phyloP scores from a whole-genome alignment of 2,329 filamentous ascomycete genomes.

The Ophiocordyceps camponoti-leonardi region DNA sequence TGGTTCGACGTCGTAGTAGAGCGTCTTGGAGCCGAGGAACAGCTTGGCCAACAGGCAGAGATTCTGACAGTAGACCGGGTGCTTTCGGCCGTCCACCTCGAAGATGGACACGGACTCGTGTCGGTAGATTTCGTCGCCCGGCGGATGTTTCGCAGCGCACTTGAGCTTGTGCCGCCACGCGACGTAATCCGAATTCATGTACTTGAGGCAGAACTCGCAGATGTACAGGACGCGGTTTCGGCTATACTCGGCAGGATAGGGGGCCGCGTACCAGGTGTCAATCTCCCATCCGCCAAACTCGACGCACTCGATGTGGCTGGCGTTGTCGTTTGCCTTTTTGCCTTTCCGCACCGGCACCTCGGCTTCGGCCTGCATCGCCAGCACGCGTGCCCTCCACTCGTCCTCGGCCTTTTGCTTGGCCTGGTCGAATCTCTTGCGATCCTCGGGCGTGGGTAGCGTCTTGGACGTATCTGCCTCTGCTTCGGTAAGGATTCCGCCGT shows the following conservation, averaged over 20 bases:
- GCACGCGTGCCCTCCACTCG: conserved; percentile 59
- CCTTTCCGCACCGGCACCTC: conserved; percentile 45
- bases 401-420: conserved; percentile 84
- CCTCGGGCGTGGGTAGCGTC: conserved; percentile 64
- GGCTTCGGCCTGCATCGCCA: conserved; percentile 43
- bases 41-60: conserved; percentile 89
- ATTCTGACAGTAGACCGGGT: conserved; percentile 97
- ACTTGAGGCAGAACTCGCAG: conserved; percentile 97
- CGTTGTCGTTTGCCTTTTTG: conserved; percentile 65
- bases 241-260: conserved; percentile 96
- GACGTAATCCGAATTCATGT: conserved; percentile 98
- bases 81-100: conserved; percentile 91
- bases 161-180: conserved; percentile 97
- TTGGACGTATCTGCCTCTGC: conserved; percentile 79
- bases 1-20: conserved; percentile 95
- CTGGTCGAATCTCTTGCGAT: conserved; percentile 75
- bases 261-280: conserved; percentile 96
- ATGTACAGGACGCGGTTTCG: conserved; percentile 95
- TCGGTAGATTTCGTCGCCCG: conserved; percentile 94
- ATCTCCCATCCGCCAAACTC: conserved; percentile 97
- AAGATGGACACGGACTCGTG: conserved; percentile 86
- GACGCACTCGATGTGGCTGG: conserved; percentile 96
- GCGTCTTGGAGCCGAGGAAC: conserved; percentile 94
- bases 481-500: conserved; percentile 83
- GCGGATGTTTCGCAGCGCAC: conserved; percentile 89